Percentiles rank a stretch among this genome's conserved stretches.
These are phyloP conservation scores for Aciculoconidium aculeatum DNA, from an alignment of 805 yeast species.

Conservation along the genomic window DNA sequence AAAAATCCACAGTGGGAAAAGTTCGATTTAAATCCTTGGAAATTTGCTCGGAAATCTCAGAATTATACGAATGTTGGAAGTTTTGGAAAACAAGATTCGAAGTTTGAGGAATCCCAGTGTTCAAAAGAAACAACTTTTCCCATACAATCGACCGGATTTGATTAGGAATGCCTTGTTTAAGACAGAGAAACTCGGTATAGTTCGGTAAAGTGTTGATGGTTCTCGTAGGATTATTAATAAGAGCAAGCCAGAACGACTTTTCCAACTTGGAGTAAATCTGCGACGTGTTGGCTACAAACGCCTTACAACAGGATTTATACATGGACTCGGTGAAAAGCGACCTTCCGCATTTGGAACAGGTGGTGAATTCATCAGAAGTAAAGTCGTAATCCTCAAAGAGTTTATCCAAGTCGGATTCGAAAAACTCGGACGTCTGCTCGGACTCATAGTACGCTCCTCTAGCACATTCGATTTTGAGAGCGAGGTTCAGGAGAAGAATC, in stretches of 20 bases:
- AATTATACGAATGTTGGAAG: conserved; percentile 38
- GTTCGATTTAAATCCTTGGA: conserved; percentile 56
- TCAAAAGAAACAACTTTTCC: conserved; percentile 33
- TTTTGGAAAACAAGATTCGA: conserved; percentile 28
- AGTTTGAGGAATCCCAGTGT: conserved; percentile 29
- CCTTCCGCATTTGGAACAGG: conserved; percentile 27
- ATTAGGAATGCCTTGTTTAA: conserved; percentile 41
- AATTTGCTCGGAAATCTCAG: conserved; percentile 39
- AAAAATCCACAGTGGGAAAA: conserved; percentile 49
- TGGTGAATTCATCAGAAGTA: conserved; percentile 26
- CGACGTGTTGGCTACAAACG: conserved; percentile 14
- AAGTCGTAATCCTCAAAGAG: conserved; percentile 16
- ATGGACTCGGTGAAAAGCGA: conserved; percentile 10
- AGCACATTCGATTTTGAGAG: conserved; percentile 20
- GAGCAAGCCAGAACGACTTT: conserved; percentile 38
- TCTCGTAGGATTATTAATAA: conserved; percentile 38
- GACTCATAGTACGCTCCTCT: conserved; percentile 11
- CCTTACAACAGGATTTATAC: conserved; percentile 20
- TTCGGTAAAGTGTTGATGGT: conserved; percentile 43
- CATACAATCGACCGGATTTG: conserved; percentile 40
- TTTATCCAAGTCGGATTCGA: conserved; percentile 12
- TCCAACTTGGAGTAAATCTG: conserved; percentile 23
- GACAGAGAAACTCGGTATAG: conserved; percentile 39
- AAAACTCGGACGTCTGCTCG: conserved; percentile 8
- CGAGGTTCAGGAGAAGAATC: conserved; percentile 20